Percentiles rank a stretch among this genome's conserved stretches.
Conservation (phyloP, 768 basidiomycete species). For the Macrolepiota albuminosa region DNA sequence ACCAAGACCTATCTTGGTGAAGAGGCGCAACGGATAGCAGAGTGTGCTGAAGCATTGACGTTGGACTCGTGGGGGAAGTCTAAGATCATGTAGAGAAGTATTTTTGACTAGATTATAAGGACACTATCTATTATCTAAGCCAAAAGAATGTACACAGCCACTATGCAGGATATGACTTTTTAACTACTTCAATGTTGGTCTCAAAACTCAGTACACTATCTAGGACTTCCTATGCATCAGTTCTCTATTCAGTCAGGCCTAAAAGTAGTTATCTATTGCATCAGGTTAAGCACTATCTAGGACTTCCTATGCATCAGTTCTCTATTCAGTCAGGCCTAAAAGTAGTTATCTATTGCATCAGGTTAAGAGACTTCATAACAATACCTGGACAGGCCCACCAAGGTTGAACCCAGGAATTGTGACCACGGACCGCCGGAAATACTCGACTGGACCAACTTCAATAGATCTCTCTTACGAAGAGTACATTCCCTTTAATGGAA, state of each 20-base stretch:
- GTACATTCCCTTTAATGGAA: conserved; percentile 17
- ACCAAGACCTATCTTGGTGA: conserved; percentile 8
- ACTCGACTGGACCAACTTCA: conserved; percentile 3
- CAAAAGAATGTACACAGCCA: conserved; percentile 3
- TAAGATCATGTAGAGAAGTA: not conserved
- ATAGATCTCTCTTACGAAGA: conserved; percentile 16
- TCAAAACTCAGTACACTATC: not conserved
- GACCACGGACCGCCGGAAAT: not conserved
- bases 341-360: not conserved
- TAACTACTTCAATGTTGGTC: not conserved
- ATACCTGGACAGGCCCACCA: too few species aligned
- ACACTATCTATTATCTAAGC: too few species aligned
- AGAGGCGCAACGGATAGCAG: not conserved
- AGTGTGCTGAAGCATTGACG: conserved; percentile 7
- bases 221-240: not conserved
- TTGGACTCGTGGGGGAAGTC: not conserved
- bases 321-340: not conserved
- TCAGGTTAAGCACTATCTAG: not conserved
- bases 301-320: not conserved
- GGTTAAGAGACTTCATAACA: not conserved
- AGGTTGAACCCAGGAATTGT: not conserved
- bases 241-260: not conserved
- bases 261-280: not conserved
- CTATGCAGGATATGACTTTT: not conserved
- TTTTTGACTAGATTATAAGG: too few species aligned